Percentiles rank a stretch among this genome's conserved stretches.
Conservation (phyloP, 495 filamentous ascomycete species). For the Neurospora sublineolata region DNA sequence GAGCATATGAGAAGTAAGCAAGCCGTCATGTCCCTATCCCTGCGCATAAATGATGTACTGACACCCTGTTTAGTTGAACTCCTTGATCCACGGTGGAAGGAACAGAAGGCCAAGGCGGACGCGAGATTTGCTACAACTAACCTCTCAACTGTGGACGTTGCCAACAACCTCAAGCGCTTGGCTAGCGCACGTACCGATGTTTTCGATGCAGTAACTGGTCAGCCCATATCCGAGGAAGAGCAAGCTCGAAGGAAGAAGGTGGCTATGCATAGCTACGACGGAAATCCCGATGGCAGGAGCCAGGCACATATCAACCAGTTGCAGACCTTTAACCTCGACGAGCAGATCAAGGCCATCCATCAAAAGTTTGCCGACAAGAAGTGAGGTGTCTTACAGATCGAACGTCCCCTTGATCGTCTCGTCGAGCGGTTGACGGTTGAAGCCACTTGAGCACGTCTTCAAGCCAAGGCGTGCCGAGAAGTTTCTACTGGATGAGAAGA, state of each 20-base stretch:
- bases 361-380: conserved; percentile 48
- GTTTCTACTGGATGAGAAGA: neutral
- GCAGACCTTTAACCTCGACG: conserved; percentile 48
- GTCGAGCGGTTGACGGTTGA: neutral
- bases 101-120: conserved; percentile 81
- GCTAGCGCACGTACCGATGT: conserved; percentile 85
- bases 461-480: neutral
- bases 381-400: conserved; percentile 5
- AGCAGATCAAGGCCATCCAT: conserved; percentile 59
- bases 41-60: conserved; percentile 2
- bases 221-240: conserved; percentile 62
- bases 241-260: conserved; percentile 62
- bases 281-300: conserved; percentile 45
- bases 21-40: neutral
- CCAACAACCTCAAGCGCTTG: conserved; percentile 90
- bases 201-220: conserved; percentile 67
- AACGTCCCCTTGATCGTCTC: neutral
- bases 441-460: neutral
- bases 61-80: conserved; percentile 45
- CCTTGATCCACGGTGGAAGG: conserved; percentile 90
- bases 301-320: conserved; percentile 40
- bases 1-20: conserved; percentile 79
- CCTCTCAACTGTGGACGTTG: conserved; percentile 74
- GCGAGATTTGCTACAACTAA: conserved; percentile 78
- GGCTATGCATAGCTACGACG: conserved; percentile 54